These are phyloP conservation scores for Melampsora larici-populina DNA, from an alignment of 1,284 basidiomycete genomes.

Conservation along the genomic window DNA sequence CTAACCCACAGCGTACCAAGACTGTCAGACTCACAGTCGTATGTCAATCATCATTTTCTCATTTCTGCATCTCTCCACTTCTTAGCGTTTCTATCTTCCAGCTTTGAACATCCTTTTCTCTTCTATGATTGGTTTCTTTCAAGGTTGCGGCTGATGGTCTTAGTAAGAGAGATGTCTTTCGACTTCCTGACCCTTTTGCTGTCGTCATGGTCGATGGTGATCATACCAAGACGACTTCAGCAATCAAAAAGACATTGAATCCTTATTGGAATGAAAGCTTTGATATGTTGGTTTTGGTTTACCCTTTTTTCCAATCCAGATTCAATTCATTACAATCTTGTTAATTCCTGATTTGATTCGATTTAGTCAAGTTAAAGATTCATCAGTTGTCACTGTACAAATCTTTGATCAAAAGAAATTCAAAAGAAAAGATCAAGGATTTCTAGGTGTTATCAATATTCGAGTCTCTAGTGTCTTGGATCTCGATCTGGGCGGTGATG, in stretches of 20 bases:
- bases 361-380: slow-evolving; percentile 75
- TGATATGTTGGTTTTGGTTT: slow-evolving; percentile 63
- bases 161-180: slow-evolving; percentile 83
- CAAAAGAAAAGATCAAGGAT: slow-evolving; percentile 90
- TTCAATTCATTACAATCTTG: no score
- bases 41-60: slow-evolving; percentile 24
- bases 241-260: slow-evolving; percentile 83
- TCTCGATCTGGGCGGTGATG: slow-evolving; percentile 80
- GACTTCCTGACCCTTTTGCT: slow-evolving; percentile 88
- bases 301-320: slow-evolving; percentile 90
- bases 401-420: slow-evolving; percentile 97
- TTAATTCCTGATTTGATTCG: slow-evolving; percentile 63
- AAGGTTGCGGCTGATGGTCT: slow-evolving; percentile 78
- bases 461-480: slow-evolving; percentile 84
- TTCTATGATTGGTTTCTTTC: neutral
- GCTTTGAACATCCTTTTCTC: neutral
- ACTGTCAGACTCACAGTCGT: slow-evolving; percentile 54
- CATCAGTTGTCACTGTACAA: slow-evolving; percentile 85
- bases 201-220: slow-evolving; percentile 91
- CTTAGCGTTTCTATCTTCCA: neutral
- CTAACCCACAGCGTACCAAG: slow-evolving; percentile 48
- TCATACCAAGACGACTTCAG: slow-evolving; percentile 84
- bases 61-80: slow-evolving; percentile 9
- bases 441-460: slow-evolving; percentile 89
- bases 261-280: slow-evolving; percentile 94